Evolutionary conservation across 805 yeast species (phyloP), one percentile per base, ranked within the genome.

Genomic region (Brettanomyces custersianus): DNA sequence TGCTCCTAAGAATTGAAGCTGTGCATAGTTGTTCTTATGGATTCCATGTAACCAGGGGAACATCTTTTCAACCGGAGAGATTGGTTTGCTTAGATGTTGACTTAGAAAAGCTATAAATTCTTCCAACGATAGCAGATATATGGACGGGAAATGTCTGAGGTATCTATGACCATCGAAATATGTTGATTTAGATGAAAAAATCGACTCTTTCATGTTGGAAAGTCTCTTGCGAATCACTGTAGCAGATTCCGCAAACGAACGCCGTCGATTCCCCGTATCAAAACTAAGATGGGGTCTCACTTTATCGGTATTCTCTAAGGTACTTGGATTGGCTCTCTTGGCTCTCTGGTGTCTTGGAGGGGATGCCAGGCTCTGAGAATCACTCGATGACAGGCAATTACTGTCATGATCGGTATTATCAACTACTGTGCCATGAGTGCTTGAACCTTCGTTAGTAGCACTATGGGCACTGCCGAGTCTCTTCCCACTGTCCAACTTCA

Each of bases 41-140:
- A 82, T 63, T 1, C 94, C 92, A 54, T 88, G 95, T 19, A 85
- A 63, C 96, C 96, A 87, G 0, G 96, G 96, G 48, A 87, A 88
- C 68, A 88, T 73, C 9, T 51, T 50, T 18, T 66, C 70, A 15
- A 88, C 79, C 4, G 71, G 72, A 0, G 96, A 95, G 28, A 79
- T 50, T 3, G 46, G 52, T 10, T 51, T 31, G 2, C 51, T 39
- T 30, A 48, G 54, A 20, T 52, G 51, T 3, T 28, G 38, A 8
- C 37, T 36, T 13, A 55, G 39, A 8, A 49, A 43, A 8, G 41
- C 38, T 30, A 48, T 43, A 3, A 49, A 35, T 36, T 56, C 60
- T n/a, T 47, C 51, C 5, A 46, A 42, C 4, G 54, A 41, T 10
- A 57, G 38, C 23, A 54, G 24, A 20, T 47, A 48, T 29, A 55